These are phyloP conservation scores for Raddia distichophylla DNA, from an alignment of 176 grass and related monocot species.

Conservation along the genomic window DNA sequence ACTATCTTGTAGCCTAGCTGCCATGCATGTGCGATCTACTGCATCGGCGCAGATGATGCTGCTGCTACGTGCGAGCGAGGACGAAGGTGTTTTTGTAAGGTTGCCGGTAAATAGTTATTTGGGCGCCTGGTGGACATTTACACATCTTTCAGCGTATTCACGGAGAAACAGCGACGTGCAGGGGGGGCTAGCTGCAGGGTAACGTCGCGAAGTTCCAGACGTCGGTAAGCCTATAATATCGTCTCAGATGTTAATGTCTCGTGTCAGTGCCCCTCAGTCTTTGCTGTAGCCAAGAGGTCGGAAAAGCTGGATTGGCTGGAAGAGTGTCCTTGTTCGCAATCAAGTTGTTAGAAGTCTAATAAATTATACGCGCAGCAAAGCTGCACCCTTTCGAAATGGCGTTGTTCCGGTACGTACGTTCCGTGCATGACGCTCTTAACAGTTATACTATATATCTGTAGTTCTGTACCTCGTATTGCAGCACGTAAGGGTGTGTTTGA, in stretches of 20 bases:
- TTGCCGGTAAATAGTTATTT: slow-evolving; percentile 20
- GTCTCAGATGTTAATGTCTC: slow-evolving; percentile 59
- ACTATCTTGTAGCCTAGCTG: slow-evolving; percentile 38
- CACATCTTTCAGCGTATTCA: slow-evolving; percentile 33
- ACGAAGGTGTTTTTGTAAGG: neutral
- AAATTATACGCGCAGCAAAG: neutral
- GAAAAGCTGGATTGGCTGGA: slow-evolving; percentile 15
- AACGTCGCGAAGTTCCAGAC: slow-evolving; percentile 56
- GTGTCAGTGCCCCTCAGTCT: slow-evolving; percentile 50
- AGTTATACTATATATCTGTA: neutral
- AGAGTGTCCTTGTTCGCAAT: neutral
- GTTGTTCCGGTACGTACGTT: too few relatives aligned
- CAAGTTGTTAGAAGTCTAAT: slow-evolving; percentile 26
- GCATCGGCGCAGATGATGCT: slow-evolving; percentile 31
- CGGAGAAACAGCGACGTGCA: slow-evolving; percentile 52
- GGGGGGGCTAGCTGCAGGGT: slow-evolving; percentile 26
- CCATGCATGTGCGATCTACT: slow-evolving; percentile 53
- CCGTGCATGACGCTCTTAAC: neutral
- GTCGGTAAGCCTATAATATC: slow-evolving; percentile 64
- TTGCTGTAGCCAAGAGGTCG: neutral
- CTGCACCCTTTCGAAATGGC: neutral
- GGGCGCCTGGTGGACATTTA: slow-evolving; percentile 28
- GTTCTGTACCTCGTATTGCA: neutral
- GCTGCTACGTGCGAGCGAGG: slow-evolving; percentile 25
- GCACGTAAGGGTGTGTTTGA: too few relatives aligned